Evolutionary conservation across 2,329 filamentous ascomycete genomes (phyloP).

Genomic region (Cordyceps tenuipes): DNA sequence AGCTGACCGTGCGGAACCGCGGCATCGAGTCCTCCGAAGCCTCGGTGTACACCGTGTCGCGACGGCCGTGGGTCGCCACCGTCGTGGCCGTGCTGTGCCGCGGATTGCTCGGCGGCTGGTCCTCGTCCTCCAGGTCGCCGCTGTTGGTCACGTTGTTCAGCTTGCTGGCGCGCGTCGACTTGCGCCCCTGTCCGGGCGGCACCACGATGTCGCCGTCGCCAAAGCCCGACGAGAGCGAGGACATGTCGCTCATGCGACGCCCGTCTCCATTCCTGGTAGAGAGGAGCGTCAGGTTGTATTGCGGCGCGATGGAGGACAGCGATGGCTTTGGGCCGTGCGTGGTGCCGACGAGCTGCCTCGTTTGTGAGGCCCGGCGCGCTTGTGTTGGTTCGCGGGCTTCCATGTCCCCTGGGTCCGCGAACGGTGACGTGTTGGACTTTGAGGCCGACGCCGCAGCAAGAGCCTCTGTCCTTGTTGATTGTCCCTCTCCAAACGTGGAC

Average conservation of each 20-base stretch:
- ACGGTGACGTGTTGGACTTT: background rate
- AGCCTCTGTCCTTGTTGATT: background rate
- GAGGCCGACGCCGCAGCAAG: background rate
- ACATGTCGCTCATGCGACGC: conserved; percentile 42
- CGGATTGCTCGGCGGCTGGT: conserved; percentile 9
- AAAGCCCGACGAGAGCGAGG: conserved; percentile 56
- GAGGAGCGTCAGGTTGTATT: conserved; percentile 23
- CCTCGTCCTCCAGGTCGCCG: background rate
- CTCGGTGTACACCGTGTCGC: conserved; percentile 46
- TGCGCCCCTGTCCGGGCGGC: conserved; percentile 22
- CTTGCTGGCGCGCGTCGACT: conserved; percentile 10
- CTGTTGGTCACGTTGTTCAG: background rate
- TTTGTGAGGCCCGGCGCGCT: background rate
- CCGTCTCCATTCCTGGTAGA: conserved; percentile 23
- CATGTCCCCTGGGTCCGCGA: background rate
- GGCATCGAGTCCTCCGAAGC: conserved; percentile 46
- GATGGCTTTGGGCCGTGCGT: conserved; percentile 6
- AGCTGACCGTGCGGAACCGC: conserved; percentile 49
- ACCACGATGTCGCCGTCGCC: conserved; percentile 53
- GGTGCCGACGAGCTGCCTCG: background rate
- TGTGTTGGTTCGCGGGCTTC: background rate
- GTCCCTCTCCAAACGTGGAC: background rate
- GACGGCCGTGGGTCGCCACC: conserved; percentile 13
- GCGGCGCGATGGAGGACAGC: conserved; percentile 2
- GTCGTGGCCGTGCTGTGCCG: conserved; percentile 9